These are phyloP conservation scores for Volvox carteri DNA, from an alignment of 163 green algal genomes.

Conservation along the genomic window DNA sequence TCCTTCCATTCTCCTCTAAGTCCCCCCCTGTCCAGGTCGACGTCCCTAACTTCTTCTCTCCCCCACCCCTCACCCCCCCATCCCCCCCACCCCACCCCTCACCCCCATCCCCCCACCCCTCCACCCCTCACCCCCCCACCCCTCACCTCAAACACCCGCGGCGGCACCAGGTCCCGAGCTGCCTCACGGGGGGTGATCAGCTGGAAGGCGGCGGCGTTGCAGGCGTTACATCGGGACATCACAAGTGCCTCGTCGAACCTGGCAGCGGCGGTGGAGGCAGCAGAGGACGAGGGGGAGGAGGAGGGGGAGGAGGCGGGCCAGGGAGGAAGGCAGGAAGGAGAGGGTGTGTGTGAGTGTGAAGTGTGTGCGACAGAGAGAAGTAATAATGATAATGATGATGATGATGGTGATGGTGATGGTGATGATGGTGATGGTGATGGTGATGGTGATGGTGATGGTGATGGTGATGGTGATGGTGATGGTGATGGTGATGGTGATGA, in stretches of 20 bases:
- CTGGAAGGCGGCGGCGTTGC: constrained; percentile 57
- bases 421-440: too few relatives aligned
- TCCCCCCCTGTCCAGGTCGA: too few relatives aligned
- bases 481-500: too few relatives aligned
- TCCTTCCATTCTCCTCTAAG: too few relatives aligned
- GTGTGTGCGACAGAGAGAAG: too few relatives aligned
- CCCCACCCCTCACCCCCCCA: neutral
- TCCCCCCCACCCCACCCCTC: too few relatives aligned
- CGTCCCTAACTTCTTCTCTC: too few relatives aligned
- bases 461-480: too few relatives aligned
- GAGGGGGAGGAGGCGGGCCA: neutral
- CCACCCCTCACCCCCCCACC: neutral
- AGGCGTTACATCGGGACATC: constrained; percentile 53
- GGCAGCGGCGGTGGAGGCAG: neutral
- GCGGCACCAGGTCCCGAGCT: constrained; percentile 27
- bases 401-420: too few relatives aligned
- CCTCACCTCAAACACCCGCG: constrained; percentile 32
- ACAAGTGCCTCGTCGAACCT: constrained; percentile 53
- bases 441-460: too few relatives aligned
- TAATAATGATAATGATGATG: too few relatives aligned
- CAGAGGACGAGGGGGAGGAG: neutral
- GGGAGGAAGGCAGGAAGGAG: neutral
- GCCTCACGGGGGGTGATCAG: constrained; percentile 39
- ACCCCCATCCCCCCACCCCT: neutral
- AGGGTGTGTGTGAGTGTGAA: too few relatives aligned